phyloP scores from a whole-genome alignment of 768 basidiomycete species.

The Suillus brevipes region DNA sequence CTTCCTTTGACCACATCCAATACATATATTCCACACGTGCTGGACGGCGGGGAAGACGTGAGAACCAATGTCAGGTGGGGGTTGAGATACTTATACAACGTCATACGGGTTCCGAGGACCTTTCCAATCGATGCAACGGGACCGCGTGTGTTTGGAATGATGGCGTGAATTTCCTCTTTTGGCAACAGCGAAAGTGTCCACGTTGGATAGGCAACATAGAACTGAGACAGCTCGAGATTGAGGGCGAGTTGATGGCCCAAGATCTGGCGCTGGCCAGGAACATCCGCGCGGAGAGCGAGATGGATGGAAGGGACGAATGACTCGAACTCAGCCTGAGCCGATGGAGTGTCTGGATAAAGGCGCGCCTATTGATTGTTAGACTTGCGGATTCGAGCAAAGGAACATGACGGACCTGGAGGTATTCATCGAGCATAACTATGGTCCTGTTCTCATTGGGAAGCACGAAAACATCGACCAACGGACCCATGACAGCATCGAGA shows the following conservation, averaged over 20 bases:
- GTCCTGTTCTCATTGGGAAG: slow-evolving; percentile 47
- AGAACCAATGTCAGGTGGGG: slow-evolving; percentile 70
- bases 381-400: neutral
- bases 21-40: slow-evolving; percentile 66
- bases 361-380: slow-evolving; percentile 44
- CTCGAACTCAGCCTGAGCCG: slow-evolving; percentile 44
- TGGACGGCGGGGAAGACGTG: slow-evolving; percentile 40
- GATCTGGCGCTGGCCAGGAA: slow-evolving; percentile 44
- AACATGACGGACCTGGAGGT: slow-evolving; percentile 58
- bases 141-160: slow-evolving; percentile 49
- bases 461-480: slow-evolving; percentile 58
- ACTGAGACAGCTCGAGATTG: slow-evolving; percentile 42
- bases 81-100: slow-evolving; percentile 94
- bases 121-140: slow-evolving; percentile 78
- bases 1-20: slow-evolving; percentile 81
- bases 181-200: slow-evolving; percentile 64
- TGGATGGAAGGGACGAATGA: slow-evolving; percentile 47
- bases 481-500: slow-evolving; percentile 58
- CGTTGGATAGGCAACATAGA: slow-evolving; percentile 55
- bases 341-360: slow-evolving; percentile 63
- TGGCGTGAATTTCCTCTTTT: slow-evolving; percentile 55
- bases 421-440: slow-evolving; percentile 72
- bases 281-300: slow-evolving; percentile 54
- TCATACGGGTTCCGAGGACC: slow-evolving; percentile 83
- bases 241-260: slow-evolving; percentile 56